phyloP scores from a whole-genome alignment of 305 asterid genomes.

The Fraxinus albicans region DNA sequence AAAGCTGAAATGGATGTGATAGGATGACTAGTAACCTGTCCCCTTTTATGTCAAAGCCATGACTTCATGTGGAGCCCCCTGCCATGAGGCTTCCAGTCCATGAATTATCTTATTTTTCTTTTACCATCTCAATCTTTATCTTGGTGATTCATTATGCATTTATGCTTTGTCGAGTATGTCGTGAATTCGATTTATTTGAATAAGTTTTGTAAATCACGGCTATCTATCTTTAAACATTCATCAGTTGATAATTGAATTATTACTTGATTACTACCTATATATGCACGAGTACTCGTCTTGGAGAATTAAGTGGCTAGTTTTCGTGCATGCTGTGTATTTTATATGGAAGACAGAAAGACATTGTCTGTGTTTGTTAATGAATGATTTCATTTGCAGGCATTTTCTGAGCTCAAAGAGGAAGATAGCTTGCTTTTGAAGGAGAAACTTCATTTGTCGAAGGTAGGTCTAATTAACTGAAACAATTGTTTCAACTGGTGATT shows the following conservation, averaged over 20 bases:
- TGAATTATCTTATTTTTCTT: background rate
- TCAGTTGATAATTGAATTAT: background rate
- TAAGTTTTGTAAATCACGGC: background rate
- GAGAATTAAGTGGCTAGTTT: background rate
- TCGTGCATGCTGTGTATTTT: background rate
- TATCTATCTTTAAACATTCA: background rate
- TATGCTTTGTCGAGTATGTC: background rate
- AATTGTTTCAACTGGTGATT: background rate
- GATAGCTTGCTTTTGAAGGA: slow-evolving; percentile 32
- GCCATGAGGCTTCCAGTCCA: background rate
- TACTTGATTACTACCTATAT: background rate
- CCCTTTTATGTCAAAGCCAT: background rate
- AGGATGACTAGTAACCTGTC: background rate
- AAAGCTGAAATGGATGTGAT: background rate
- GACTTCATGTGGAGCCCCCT: background rate
- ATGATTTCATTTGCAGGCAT: slow-evolving; percentile 19
- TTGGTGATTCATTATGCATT: background rate
- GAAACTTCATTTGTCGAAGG: slow-evolving; percentile 24
- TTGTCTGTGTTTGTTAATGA: background rate
- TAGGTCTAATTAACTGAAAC: background rate
- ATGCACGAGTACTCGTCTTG: background rate
- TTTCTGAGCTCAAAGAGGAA: slow-evolving; percentile 35
- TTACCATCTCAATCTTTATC: background rate
- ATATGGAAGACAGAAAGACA: background rate
- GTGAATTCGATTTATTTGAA: background rate